phyloP scores from a whole-genome alignment of 2,329 filamentous ascomycete species.

The Claviceps pazoutovae region DNA sequence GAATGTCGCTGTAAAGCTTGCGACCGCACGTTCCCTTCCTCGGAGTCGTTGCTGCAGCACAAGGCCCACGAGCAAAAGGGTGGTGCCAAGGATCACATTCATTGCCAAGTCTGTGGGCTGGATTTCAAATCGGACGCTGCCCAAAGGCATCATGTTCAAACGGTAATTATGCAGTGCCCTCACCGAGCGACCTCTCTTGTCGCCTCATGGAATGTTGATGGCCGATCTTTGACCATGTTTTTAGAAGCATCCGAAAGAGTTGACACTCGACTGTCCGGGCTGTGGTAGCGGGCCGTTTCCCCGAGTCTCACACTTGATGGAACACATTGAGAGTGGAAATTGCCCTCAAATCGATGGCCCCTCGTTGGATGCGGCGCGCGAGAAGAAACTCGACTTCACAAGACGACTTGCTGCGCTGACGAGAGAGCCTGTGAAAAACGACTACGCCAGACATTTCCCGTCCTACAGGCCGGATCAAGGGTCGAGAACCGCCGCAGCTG shows the following conservation, averaged over 20 bases:
- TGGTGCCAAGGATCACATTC: conserved; percentile 16
- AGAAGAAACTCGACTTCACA: conserved; percentile 24
- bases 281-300: conserved; percentile 25
- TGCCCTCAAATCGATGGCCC: conserved; percentile 23
- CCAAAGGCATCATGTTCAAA: conserved; percentile 20
- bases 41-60: conserved; percentile 15
- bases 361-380: conserved; percentile 20
- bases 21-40: conserved; percentile 13
- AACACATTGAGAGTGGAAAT: conserved; percentile 29
- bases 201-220: too few species aligned
- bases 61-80: conserved; percentile 15
- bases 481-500: background rate
- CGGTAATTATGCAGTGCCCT: conserved; percentile 16
- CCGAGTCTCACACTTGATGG: conserved; percentile 24
- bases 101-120: conserved; percentile 24
- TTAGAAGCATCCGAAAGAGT: conserved; percentile 14
- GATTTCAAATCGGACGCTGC: conserved; percentile 21
- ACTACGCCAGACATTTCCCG: conserved; percentile 15
- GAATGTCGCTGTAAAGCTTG: conserved; percentile 18
- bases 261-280: conserved; percentile 32
- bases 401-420: conserved; percentile 15
- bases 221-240: background rate
- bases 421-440: conserved; percentile 14
- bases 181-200: background rate
- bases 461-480: background rate